Evolutionary conservation across 179 eudicot genomes (phyloP).

Genomic region (Patellifolia procumbens): DNA sequence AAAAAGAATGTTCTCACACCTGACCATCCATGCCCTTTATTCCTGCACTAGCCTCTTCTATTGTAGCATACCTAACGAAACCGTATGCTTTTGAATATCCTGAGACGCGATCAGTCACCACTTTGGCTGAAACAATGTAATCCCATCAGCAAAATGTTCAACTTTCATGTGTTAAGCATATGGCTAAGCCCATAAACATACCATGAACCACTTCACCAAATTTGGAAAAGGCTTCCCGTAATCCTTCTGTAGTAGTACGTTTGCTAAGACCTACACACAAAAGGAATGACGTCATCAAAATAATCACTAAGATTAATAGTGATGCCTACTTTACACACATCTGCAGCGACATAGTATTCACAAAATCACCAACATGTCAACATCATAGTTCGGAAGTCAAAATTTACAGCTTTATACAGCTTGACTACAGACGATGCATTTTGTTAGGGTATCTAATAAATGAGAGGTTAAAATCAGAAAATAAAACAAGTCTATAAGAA

Average conservation of each 20-base stretch:
- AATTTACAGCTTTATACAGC: background rate
- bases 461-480: background rate
- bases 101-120: slow-evolving; percentile 77
- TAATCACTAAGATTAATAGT: background rate
- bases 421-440: background rate
- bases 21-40: slow-evolving; percentile 82
- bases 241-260: slow-evolving; percentile 70
- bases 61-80: slow-evolving; percentile 66
- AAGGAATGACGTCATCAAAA: background rate
- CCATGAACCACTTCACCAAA: slow-evolving; percentile 75
- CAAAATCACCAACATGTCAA: background rate
- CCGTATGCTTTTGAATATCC: slow-evolving; percentile 87
- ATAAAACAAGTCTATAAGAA: background rate
- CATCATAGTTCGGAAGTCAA: background rate
- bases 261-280: slow-evolving; percentile 61
- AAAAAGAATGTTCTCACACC: slow-evolving; percentile 34
- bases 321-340: background rate
- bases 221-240: slow-evolving; percentile 56
- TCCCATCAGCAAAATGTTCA: slow-evolving; percentile 10
- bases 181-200: slow-evolving; percentile 28
- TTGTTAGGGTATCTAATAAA: background rate
- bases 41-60: slow-evolving; percentile 71
- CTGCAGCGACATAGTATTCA: background rate
- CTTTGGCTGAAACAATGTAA: slow-evolving; percentile 60
- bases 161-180: no score